Base-by-base conservation (phyloP, 2,329 filamentous ascomycete species). In the Hyphodiscus sp. region DNA sequence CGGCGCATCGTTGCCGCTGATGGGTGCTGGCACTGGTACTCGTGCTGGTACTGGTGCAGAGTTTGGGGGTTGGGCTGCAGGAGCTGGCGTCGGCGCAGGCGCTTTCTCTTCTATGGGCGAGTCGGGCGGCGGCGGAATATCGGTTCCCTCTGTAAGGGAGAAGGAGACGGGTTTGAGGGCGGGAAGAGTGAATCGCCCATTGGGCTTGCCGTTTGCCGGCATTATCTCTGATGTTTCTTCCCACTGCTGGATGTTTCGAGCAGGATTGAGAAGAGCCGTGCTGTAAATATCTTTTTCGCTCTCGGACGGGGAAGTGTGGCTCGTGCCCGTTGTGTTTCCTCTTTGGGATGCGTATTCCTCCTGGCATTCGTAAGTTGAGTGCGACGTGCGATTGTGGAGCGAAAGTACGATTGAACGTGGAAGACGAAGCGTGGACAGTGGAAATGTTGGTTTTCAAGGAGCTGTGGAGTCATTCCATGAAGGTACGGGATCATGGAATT, bases 101-200 rank as follows among this genome's bases (percentile, higher is more conserved):
- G 63, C 54, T 29, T 57, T 55, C 54, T 67, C 61, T 61, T 66
- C 61, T 23, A 67, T 53, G 41, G 66, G 65, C 20, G 67, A 68
- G 26, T 62, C 65, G 45, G 63, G 66, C 6, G 67, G 67, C 41
- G 67, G 66, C 42, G 67, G 67, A 41, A 69, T 69, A 51, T 67
- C 56, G 41, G 67, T 69, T 45, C 67, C 67, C 10, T 67, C 67
- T 49, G 67, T 69, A 38, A 69, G 61, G 47, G 64, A 66, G 50
- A 59, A 66, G 51, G 64, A 63, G 26, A 69, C 53, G 43, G 67
- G 65, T 18, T 56, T 61, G 54, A 69, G 60, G 42, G 61, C 54
- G 19, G 65, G 67, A 15, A 68, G 63, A 53, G 68, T 59, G 58
- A 68, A 69, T 49, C 62, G 62, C 52, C 63, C 61, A 50, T 62